Evolutionary conservation across 1,284 basidiomycete species (phyloP), one percentile per base, ranked within the genome.

Genomic region (Sporisorium sorghi): DNA sequence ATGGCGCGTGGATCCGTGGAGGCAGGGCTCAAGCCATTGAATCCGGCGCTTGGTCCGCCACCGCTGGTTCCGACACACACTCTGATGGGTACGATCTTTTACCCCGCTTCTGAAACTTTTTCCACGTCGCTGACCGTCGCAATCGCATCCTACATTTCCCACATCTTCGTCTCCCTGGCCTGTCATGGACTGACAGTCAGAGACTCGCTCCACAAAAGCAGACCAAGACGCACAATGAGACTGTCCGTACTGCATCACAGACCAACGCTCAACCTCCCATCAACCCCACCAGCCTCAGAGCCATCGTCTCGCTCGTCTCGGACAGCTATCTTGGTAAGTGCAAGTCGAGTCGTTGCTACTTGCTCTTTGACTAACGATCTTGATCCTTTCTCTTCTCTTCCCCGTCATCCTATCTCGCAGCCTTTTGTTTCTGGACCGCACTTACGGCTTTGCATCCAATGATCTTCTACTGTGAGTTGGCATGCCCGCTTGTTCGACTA

Each of bases 371-470:
- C 33, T 59, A 42, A 59, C 49, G n/a, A 17, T 21, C 15, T 19
- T 48, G 7, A 23, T 49, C 35, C 21, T 9, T 24, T 56, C 32
- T 48, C 15, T 10, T 32, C 21, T 44, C 24, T 46, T 55, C 21
- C n/a, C 9, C 33, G 24, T n/a, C 64, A 61, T 46, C n/a, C 5
- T 19, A 1, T 19, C 17, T 19, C 5, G 5, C 79, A 93, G 93
- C 91, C 1, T 92, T 91, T 74, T 87, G 92, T 17, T 94, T 92
- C 83, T 96, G 93, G 93, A 92, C 94, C 0, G 87, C 92, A 42
- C 89, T 93, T 79, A 95, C 94, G 1, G 89, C 90, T 1, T 88
- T 97, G 21, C 89, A 91, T 10, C 90, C 92, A 0, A 91, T 91
- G 39, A 88, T 97, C 7, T 97, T 96, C 86, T 97, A 94, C 85